Percentiles rank a stretch among this genome's conserved stretches.
Conservation (phyloP, 208 protist genomes). For the Naegleria gruberi region DNA sequence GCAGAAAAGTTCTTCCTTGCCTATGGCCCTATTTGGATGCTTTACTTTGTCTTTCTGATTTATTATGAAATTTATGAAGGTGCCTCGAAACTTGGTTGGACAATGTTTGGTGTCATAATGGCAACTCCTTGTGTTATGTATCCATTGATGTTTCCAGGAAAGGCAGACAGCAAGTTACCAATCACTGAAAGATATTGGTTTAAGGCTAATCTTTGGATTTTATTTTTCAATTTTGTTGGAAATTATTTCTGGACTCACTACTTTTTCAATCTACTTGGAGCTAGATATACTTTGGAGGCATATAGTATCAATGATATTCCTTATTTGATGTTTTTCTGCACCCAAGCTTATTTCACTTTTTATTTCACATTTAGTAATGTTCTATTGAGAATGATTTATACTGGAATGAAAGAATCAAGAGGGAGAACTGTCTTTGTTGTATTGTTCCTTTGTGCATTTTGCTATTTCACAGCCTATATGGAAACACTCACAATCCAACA, state of each 20-base stretch:
- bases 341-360: conserved; percentile 47
- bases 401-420: background rate
- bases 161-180: conserved; percentile 26
- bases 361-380: conserved; percentile 47
- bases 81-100: background rate
- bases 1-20: background rate
- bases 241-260: conserved; percentile 58
- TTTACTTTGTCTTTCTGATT: background rate
- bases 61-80: background rate
- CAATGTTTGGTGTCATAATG: background rate
- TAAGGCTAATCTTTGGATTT: conserved; percentile 46
- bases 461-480: conserved; percentile 49
- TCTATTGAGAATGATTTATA: conserved; percentile 30
- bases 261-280: conserved; percentile 45
- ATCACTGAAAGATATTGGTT: conserved; percentile 32
- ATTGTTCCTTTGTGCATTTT: conserved; percentile 35
- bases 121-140: conserved; percentile 29
- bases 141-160: conserved; percentile 29
- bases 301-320: conserved; percentile 43
- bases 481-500: conserved; percentile 45
- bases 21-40: background rate
- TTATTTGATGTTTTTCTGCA: conserved; percentile 42
- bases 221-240: conserved; percentile 42
- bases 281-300: conserved; percentile 40
- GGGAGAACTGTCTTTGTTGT: conserved; percentile 23